Conservation (phyloP, 73 alveolate species). For the Halteria grandinella region DNA sequence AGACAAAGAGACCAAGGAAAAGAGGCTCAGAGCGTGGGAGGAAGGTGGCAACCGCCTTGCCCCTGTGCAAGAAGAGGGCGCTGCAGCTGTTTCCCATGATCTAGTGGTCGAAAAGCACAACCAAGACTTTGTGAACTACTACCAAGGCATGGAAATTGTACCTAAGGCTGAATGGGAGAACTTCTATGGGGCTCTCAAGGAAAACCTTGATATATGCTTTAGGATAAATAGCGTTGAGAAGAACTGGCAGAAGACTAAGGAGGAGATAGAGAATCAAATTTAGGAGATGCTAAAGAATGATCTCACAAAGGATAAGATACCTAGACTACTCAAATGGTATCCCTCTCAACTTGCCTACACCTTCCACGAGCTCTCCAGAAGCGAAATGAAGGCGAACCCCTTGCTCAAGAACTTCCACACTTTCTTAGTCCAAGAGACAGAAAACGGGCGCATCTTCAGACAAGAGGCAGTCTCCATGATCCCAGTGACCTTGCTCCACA, state of each 20-base stretch:
- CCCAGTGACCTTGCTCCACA: slow-evolving; percentile 86
- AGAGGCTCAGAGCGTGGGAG: no score
- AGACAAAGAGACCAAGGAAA: background rate
- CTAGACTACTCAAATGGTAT: slow-evolving; percentile 34
- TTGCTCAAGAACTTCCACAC: slow-evolving; percentile 37
- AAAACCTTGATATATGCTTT: slow-evolving; percentile 47
- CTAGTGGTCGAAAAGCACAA: slow-evolving; percentile 4
- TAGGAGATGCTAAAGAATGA: background rate
- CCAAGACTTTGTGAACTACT: slow-evolving; percentile 40
- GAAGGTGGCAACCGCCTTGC: no score
- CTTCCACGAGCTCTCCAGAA: slow-evolving; percentile 47
- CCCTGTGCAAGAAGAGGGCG: no score
- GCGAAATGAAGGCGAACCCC: slow-evolving; percentile 48
- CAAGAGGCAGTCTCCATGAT: slow-evolving; percentile 93
- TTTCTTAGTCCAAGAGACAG: slow-evolving; percentile 47
- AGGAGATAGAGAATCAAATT: background rate
- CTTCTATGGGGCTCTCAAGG: slow-evolving; percentile 9
- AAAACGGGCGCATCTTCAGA: slow-evolving; percentile 73
- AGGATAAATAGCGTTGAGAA: slow-evolving; percentile 49
- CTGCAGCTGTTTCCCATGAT: no score
- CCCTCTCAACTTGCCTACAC: slow-evolving; percentile 49
- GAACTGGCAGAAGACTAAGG: slow-evolving; percentile 3
- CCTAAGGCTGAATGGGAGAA: slow-evolving; percentile 33
- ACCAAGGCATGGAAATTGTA: slow-evolving; percentile 3
- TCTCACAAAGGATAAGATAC: slow-evolving; percentile 27